Base-by-base conservation (phyloP, 768 basidiomycete genomes). In the Multifurca ochricompacta region DNA sequence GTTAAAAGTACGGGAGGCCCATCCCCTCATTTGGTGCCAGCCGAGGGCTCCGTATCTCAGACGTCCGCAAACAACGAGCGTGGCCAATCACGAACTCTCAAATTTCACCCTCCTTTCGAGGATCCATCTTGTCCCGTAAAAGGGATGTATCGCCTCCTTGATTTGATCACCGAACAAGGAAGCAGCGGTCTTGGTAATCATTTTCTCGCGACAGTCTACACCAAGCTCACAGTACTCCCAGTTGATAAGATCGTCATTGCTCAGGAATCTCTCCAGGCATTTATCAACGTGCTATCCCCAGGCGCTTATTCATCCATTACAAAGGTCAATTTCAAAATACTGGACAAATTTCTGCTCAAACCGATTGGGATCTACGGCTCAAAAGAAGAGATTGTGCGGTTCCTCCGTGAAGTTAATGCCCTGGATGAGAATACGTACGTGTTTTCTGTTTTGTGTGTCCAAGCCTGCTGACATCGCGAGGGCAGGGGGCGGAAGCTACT, bases 201-300 rank as follows among this genome's bases (percentile, higher is more conserved):
- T 4, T 18, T 32, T 50, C 10, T 32, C 16, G 6, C 35, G 25
- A 18, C 4, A 5, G 19, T 4, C 35, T 28, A 16, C 43, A 23
- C 11, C n/a, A 4, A 9, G 16, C 40, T 57, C 16, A 57, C 25
- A 14, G 14, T 16, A 19, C 31, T 23, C 16, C 16, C 55, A 81
- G 81, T 81, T 35, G 80, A 82, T 59, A 83, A 84, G 62, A 74
- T 83, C 30, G 76, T 83, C 64, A 83, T 84, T 27, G 69, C 71
- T 2, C 78, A 81, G 62, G 67, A 72, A 2, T 75, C 78, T 3
- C 66, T 83, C 11, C 66, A 68, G 54, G 57, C 67, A 2, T 74
- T 83, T 47, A 72, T 79, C 60, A 77, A 82, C 47, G 62, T 62
- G 16, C 42, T 81, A 8, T 69, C 61, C 36, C 78, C 81, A 0